A percentile compares a stretch with the other conserved stretches of the same genome.
These are phyloP conservation scores for Crithidia expoeki DNA, from an alignment of 208 protist species.

Conservation along the genomic window DNA sequence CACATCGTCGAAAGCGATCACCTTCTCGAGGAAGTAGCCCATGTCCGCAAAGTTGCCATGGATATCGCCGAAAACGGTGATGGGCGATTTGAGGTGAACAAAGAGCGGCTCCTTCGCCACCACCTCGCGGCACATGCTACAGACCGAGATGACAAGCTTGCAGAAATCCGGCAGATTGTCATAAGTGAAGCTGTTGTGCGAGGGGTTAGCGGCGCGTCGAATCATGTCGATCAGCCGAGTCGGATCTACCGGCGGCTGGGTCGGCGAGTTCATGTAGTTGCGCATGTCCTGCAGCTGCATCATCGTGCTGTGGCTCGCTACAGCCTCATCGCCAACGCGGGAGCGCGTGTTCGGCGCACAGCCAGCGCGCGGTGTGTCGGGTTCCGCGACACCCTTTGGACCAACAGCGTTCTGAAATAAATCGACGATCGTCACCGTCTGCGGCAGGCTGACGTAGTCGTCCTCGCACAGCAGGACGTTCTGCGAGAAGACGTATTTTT, in stretches of 20 bases:
- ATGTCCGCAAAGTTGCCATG: constrained; percentile 95
- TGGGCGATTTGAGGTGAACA: constrained; percentile 89
- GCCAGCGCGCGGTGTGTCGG: constrained; percentile 85
- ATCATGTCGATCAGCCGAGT: constrained; percentile 88
- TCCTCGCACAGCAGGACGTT: constrained; percentile 89
- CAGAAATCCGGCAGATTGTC: constrained; percentile 84
- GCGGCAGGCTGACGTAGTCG: constrained; percentile 76
- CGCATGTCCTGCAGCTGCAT: constrained; percentile 89
- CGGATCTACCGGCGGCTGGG: constrained; percentile 80
- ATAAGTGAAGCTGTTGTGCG: constrained; percentile 81
- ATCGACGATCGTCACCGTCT: constrained; percentile 89
- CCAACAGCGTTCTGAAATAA: constrained; percentile 87
- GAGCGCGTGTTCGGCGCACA: constrained; percentile 39
- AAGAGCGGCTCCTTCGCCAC: constrained; percentile 89
- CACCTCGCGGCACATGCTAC: constrained; percentile 81
- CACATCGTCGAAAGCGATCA: constrained; percentile 91
- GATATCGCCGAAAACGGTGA: constrained; percentile 95
- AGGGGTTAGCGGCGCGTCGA: constrained; percentile 71
- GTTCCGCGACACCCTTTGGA: constrained; percentile 79
- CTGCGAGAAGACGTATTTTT: constrained; percentile 89
- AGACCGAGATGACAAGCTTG: constrained; percentile 89
- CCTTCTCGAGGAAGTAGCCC: constrained; percentile 93
- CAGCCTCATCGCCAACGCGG: constrained; percentile 80
- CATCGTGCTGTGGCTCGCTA: constrained; percentile 91
- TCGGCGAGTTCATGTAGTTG: constrained; percentile 89